Conservation (phyloP, 148 eudicot genomes). For the Fagopyrum tataricum region DNA sequence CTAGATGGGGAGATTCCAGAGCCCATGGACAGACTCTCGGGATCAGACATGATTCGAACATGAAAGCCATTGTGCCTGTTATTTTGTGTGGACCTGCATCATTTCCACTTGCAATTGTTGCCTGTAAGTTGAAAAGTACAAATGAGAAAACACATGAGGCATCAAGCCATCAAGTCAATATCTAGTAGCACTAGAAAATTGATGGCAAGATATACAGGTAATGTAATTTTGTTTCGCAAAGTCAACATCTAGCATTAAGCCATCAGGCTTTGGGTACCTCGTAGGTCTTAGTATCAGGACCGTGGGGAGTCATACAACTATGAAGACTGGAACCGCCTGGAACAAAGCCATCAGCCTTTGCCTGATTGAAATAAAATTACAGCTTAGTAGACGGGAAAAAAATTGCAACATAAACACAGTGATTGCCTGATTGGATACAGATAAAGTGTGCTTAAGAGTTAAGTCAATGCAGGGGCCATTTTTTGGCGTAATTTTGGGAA, state of each 20-base stretch:
- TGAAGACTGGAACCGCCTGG: constrained; percentile 98
- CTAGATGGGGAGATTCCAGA: constrained; percentile 65
- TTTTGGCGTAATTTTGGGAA: background rate
- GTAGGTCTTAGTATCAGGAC: constrained; percentile 93
- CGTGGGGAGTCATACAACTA: constrained; percentile 99
- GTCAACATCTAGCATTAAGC: background rate
- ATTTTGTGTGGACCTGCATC: constrained; percentile 66
- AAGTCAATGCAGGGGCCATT: background rate
- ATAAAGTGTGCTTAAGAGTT: background rate
- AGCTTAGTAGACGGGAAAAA: background rate
- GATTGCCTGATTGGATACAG: background rate
- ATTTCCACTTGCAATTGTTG: constrained; percentile 59
- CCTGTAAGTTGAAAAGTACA: constrained; percentile 30
- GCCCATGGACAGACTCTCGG: constrained; percentile 93
- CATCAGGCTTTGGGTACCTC: constrained; percentile 42
- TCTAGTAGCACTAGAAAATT: background rate
- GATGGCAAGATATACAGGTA: background rate
- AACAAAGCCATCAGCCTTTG: constrained; percentile 95
- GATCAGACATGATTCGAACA: constrained; percentile 95
- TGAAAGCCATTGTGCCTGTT: constrained; percentile 80
- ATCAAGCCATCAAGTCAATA: background rate
- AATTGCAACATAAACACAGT: background rate
- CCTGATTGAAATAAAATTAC: constrained; percentile 29
- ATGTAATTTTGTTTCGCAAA: background rate
- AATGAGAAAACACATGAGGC: too few species aligned